Percentiles rank a stretch among this genome's conserved stretches.
Evolutionary conservation across 495 filamentous ascomycete species (phyloP).

Genomic region (Neurospora discreta): DNA sequence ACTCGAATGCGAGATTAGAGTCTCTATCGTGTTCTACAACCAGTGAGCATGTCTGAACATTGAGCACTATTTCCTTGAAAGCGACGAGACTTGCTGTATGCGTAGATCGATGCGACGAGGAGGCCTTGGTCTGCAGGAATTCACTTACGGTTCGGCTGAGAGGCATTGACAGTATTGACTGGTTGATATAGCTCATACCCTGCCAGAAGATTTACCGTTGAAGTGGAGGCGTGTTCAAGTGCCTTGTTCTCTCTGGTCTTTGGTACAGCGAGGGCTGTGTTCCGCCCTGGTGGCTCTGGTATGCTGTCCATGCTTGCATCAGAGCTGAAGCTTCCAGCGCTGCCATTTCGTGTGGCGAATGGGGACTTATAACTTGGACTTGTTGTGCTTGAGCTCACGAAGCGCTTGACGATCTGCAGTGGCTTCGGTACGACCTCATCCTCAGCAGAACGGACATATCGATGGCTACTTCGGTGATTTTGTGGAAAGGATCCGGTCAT

Average conservation of each 20-base stretch:
- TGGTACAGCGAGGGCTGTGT: conserved; percentile 13
- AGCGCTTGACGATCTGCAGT: conserved; percentile 22
- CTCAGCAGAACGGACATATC: background rate
- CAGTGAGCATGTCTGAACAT: background rate
- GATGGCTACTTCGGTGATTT: background rate
- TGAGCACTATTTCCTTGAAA: background rate
- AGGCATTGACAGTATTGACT: background rate
- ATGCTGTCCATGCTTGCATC: conserved; percentile 14
- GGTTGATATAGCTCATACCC: background rate
- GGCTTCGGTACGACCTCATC: conserved; percentile 14
- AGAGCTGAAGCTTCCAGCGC: conserved; percentile 7
- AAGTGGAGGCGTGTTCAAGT: background rate
- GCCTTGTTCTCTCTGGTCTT: conserved; percentile 15
- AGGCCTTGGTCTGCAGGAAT: background rate
- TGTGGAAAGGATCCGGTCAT: background rate
- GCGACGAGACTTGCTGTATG: background rate
- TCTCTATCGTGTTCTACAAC: background rate
- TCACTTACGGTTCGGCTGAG: background rate
- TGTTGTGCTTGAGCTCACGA: background rate
- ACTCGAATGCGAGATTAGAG: background rate
- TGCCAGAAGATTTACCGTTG: background rate
- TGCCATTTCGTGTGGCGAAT: conserved; percentile 2
- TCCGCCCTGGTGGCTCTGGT: conserved; percentile 6
- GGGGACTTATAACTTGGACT: background rate
- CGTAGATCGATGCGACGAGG: background rate